Evolutionary conservation across 352 stramenopile genomes (phyloP).

Genomic region (Phytopythium cucurbitacearum): DNA sequence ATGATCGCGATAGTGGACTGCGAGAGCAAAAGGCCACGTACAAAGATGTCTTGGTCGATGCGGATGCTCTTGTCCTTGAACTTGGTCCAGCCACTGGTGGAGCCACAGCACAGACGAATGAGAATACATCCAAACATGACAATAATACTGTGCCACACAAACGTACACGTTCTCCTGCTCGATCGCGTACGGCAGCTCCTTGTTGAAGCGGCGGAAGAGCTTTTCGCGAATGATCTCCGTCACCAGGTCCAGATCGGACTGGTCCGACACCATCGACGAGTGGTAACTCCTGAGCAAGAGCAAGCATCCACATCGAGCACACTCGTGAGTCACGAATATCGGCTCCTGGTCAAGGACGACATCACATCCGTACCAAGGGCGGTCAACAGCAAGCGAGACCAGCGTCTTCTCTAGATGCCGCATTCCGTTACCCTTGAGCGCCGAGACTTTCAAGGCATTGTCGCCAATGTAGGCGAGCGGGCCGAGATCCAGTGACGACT

Average conservation of each 20-base stretch:
- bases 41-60: constrained; percentile 87
- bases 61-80: constrained; percentile 84
- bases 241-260: constrained; percentile 79
- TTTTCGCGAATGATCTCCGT: constrained; percentile 88
- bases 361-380: constrained; percentile 38
- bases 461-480: constrained; percentile 69
- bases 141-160: background rate
- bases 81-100: constrained; percentile 66
- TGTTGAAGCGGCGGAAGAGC: constrained; percentile 84
- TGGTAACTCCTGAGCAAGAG: constrained; percentile 54
- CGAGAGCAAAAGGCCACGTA: constrained; percentile 26
- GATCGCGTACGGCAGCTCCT: constrained; percentile 82
- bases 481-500: constrained; percentile 48
- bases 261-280: constrained; percentile 81
- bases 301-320: background rate
- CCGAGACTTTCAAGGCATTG: constrained; percentile 77
- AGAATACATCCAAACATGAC: background rate
- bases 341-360: background rate
- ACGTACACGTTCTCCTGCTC: constrained; percentile 73
- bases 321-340: too few species aligned
- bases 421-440: constrained; percentile 67
- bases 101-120: background rate
- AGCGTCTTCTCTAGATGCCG: constrained; percentile 58
- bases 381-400: constrained; percentile 60
- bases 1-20: too few species aligned